Conservation (phyloP, 495 filamentous ascomycete genomes). For the Stereocaulon alpinum region DNA sequence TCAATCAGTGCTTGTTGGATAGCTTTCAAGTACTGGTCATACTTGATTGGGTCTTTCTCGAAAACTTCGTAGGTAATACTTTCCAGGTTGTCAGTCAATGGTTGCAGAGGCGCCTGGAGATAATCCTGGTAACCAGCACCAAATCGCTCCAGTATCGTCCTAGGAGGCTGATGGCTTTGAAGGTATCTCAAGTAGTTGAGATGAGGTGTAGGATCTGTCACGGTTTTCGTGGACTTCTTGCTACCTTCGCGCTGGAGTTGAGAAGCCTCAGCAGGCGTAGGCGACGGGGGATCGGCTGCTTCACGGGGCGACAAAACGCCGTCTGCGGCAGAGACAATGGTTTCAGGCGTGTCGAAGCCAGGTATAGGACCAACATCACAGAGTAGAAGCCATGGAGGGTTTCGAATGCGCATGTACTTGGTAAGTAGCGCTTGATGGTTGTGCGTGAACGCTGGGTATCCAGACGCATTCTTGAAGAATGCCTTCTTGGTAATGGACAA, state of each 20-base stretch:
- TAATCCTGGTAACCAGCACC: slow-evolving; percentile 84
- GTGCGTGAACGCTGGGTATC: slow-evolving; percentile 74
- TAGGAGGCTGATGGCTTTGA: slow-evolving; percentile 68
- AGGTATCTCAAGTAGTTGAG: slow-evolving; percentile 75
- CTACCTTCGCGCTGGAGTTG: slow-evolving; percentile 29
- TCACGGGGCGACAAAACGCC: slow-evolving; percentile 29
- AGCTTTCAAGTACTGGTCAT: slow-evolving; percentile 85
- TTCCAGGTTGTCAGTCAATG: slow-evolving; percentile 90
- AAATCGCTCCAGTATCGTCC: slow-evolving; percentile 53
- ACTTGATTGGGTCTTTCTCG: slow-evolving; percentile 96
- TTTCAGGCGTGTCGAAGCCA: slow-evolving; percentile 36
- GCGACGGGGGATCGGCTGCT: slow-evolving; percentile 46
- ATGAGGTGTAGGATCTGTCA: slow-evolving; percentile 51
- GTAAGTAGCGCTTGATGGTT: slow-evolving; percentile 69
- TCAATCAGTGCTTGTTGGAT: slow-evolving; percentile 74
- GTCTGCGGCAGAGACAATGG: slow-evolving; percentile 26
- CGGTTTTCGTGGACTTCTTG: slow-evolving; percentile 30
- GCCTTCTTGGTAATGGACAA: slow-evolving; percentile 54
- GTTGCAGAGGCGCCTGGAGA: slow-evolving; percentile 87
- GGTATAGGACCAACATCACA: slow-evolving; percentile 63
- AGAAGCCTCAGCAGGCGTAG: slow-evolving; percentile 53
- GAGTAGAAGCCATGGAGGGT: slow-evolving; percentile 69
- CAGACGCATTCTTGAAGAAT: slow-evolving; percentile 69
- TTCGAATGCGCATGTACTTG: slow-evolving; percentile 73
- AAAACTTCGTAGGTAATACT: slow-evolving; percentile 98